Conservation (phyloP, 176 grass and related monocot species). For the Oryza glaberrima region DNA sequence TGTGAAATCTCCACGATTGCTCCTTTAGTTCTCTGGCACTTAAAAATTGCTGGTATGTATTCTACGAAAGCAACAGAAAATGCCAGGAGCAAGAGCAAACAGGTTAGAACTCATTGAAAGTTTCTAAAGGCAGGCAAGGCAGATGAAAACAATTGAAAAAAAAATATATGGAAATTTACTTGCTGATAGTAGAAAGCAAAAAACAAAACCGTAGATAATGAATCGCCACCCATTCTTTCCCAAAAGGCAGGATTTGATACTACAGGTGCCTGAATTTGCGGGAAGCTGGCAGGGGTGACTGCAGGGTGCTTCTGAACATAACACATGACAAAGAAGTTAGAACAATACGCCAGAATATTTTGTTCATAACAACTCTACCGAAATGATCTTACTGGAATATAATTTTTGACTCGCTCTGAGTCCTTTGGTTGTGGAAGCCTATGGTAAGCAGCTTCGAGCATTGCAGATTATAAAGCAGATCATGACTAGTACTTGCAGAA, state of each 20-base stretch:
- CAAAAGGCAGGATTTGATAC: slow-evolving; percentile 88
- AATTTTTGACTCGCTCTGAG: slow-evolving; percentile 79
- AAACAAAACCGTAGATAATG: slow-evolving; percentile 86
- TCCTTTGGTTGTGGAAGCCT: slow-evolving; percentile 95
- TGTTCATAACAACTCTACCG: background rate
- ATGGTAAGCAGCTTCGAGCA: slow-evolving; percentile 90
- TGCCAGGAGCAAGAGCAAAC: slow-evolving; percentile 24
- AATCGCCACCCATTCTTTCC: slow-evolving; percentile 83
- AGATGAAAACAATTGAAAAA: slow-evolving; percentile 1
- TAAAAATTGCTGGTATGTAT: slow-evolving; percentile 91
- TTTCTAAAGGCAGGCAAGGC: background rate
- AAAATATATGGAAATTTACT: slow-evolving; percentile 43
- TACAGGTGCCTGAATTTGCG: slow-evolving; percentile 85
- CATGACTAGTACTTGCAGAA: slow-evolving; percentile 58
- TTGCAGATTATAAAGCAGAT: slow-evolving; percentile 83
- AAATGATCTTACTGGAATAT: slow-evolving; percentile 63
- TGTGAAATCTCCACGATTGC: slow-evolving; percentile 96
- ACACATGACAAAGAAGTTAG: slow-evolving; percentile 14
- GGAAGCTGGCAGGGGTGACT: slow-evolving; percentile 71
- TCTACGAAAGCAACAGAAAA: slow-evolving; percentile 49
- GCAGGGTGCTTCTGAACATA: slow-evolving; percentile 85
- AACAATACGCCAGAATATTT: slow-evolving; percentile 27
- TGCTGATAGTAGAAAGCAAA: slow-evolving; percentile 99
- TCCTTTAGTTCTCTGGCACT: slow-evolving; percentile 94
- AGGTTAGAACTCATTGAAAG: slow-evolving; percentile 21